Evolutionary conservation across 768 basidiomycete species (phyloP), one percentile per base, ranked within the genome.

Genomic region (Suillus decipiens): DNA sequence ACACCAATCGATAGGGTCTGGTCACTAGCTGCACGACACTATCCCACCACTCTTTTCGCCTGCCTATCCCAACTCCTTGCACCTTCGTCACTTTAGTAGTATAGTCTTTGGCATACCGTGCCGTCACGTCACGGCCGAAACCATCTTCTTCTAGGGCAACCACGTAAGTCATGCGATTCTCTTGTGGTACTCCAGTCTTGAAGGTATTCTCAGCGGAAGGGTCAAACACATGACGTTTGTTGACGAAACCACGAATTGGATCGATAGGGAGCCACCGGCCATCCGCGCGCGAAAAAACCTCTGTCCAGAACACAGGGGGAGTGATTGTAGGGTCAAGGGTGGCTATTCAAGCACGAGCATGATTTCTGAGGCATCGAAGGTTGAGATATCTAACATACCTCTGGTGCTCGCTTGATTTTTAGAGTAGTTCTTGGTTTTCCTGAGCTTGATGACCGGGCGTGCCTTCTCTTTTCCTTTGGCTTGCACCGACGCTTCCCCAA

Each of bases 111-210:
- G 94, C 90, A 76, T 98, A 99, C 47, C 96, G 82, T 37, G 90
- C 82, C 0, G 97, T 99, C 5, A 99, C 91, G 71, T 99, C 97
- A 61, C 93, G 83, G 15, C 88, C 94, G 70, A 86, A 94, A 0
- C 92, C 92, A 72, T 99, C 96, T 73, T 99, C 96, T 74, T 99
- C 96, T 47, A 95, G 88, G 1, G 90, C 96, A 5, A 99, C 74
- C 3, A 99, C 97, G 74, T 99, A 99, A 2, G 92, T 75, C 88
- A 99, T 90, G 45, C 93, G 83, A 69, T 98, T 96, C 67, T 93
- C 89, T 53, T 79, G 78, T 53, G 69, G 68, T 59, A 68, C 64
- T 59, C 62, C 64, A 33, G 72, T 63, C 28, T 28, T 57, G 39
- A 41, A 57, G 7, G 39, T 19, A 19, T 69, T 66, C 43, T 64